Evolutionary conservation across 176 grass and related monocot genomes (phyloP).

Genomic region (Oryza australiensis): DNA sequence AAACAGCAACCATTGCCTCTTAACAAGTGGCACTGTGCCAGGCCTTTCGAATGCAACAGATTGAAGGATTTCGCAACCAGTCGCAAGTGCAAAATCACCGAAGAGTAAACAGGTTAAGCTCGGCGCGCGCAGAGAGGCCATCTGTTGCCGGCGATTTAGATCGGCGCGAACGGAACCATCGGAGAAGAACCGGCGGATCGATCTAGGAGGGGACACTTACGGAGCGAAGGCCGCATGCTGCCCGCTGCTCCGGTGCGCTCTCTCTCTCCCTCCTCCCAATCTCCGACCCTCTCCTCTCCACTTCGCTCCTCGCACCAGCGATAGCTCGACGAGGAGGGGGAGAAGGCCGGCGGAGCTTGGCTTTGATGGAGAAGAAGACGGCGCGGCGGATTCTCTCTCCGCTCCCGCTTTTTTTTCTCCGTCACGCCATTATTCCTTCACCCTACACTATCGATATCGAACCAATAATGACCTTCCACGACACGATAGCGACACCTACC

Average conservation of each 20-base stretch:
- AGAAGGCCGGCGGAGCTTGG: background rate
- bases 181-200: background rate
- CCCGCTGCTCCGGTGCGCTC: background rate
- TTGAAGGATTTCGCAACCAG: background rate
- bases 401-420: conserved; percentile 27
- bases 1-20: background rate
- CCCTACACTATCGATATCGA: background rate
- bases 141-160: background rate
- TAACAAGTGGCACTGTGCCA: too few relatives aligned
- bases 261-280: background rate
- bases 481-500: background rate
- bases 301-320: background rate
- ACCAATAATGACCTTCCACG: background rate
- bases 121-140: background rate
- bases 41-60: background rate
- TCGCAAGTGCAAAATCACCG: background rate
- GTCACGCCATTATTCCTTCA: background rate
- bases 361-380: conserved; percentile 13
- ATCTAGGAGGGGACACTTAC: conserved; percentile 17
- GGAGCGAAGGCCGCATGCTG: conserved; percentile 35
- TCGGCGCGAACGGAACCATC: background rate
- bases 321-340: background rate
- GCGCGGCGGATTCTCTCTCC: background rate
- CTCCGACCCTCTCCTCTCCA: background rate
- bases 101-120: background rate